Evolutionary conservation across 495 filamentous ascomycete genomes (phyloP).

Genomic region (Xylaria grammica): DNA sequence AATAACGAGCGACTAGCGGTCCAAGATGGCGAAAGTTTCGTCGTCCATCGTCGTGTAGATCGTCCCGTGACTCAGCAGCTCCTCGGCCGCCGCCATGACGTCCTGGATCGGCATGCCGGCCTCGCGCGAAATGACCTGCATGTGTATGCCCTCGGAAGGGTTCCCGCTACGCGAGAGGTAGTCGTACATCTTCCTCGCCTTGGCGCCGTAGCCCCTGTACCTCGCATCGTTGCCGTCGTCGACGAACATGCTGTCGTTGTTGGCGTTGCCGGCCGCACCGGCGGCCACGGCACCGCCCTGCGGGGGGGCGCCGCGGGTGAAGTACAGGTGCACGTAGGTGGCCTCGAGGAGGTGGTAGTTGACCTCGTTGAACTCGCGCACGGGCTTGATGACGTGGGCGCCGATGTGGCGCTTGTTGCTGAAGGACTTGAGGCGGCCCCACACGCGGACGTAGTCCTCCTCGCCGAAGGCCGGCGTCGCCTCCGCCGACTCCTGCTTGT

Average conservation of each 20-base stretch:
- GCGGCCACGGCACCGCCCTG: not conserved
- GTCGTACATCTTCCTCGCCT: slow-evolving; percentile 71
- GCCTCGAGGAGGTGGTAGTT: slow-evolving; percentile 89
- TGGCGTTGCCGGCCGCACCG: slow-evolving; percentile 32
- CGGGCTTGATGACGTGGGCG: slow-evolving; percentile 77
- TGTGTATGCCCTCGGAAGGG: slow-evolving; percentile 75
- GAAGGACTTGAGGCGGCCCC: slow-evolving; percentile 77
- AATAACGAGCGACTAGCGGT: slow-evolving; percentile 38
- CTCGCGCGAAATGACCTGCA: slow-evolving; percentile 71
- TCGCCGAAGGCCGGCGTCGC: slow-evolving; percentile 49
- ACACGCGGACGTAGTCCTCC: slow-evolving; percentile 81
- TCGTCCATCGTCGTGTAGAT: slow-evolving; percentile 95
- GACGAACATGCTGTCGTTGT: slow-evolving; percentile 61
- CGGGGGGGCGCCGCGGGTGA: slow-evolving; percentile 72
- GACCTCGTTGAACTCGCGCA: slow-evolving; percentile 89
- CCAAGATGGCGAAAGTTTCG: slow-evolving; percentile 74
- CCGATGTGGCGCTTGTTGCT: slow-evolving; percentile 79
- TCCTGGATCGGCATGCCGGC: slow-evolving; percentile 68
- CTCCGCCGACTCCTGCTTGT: slow-evolving; percentile 58
- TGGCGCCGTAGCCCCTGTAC: slow-evolving; percentile 38
- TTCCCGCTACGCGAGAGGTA: slow-evolving; percentile 67
- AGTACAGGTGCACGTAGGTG: slow-evolving; percentile 82
- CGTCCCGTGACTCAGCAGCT: slow-evolving; percentile 71
- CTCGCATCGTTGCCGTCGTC: slow-evolving; percentile 48
- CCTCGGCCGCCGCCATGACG: slow-evolving; percentile 75